These are phyloP conservation scores for Cladophialophora yegresii DNA, from an alignment of 2,329 filamentous ascomycete species.

Conservation along the genomic window DNA sequence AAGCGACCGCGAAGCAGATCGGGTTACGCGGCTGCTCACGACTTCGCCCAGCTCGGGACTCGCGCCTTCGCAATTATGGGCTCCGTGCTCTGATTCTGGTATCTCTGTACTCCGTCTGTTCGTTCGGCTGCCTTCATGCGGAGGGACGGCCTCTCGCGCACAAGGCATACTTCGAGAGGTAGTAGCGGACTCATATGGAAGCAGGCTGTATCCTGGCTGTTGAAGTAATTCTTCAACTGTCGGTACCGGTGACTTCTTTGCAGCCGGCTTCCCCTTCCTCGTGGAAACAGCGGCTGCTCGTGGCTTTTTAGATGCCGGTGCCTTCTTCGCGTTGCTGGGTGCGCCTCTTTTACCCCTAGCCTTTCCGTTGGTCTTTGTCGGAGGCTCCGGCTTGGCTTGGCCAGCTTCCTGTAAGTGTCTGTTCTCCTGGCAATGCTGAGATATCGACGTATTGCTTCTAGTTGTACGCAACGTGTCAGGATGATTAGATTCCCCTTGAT, in stretches of 20 bases:
- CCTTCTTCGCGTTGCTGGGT: constrained; percentile 12
- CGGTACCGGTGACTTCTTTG: constrained; percentile 23
- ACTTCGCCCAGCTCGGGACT: constrained; percentile 13
- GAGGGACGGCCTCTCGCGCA: not conserved
- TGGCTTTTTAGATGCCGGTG: constrained; percentile 25
- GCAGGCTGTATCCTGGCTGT: constrained; percentile 13
- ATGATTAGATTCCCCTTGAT: not conserved
- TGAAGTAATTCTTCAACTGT: constrained; percentile 29
- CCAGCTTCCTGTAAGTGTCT: not conserved
- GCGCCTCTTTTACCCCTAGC: constrained; percentile 22
- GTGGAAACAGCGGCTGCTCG: constrained; percentile 16
- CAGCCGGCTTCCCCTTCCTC: constrained; percentile 8
- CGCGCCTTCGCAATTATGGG: not conserved
- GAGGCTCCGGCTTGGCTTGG: not conserved
- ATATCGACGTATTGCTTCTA: not conserved
- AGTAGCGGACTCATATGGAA: not conserved
- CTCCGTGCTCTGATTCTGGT: constrained; percentile 13
- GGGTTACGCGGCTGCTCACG: constrained; percentile 12
- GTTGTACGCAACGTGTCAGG: not conserved
- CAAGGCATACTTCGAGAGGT: not conserved
- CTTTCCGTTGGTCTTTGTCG: constrained; percentile 4
- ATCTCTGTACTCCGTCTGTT: constrained; percentile 13
- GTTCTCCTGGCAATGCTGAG: not conserved
- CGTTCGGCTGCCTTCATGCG: not conserved
- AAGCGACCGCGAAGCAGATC: constrained; percentile 13